Evolutionary conservation across 352 stramenopile genomes (phyloP), one percentile per base, ranked within the genome.

Genomic region (Plasmopara muralis): DNA sequence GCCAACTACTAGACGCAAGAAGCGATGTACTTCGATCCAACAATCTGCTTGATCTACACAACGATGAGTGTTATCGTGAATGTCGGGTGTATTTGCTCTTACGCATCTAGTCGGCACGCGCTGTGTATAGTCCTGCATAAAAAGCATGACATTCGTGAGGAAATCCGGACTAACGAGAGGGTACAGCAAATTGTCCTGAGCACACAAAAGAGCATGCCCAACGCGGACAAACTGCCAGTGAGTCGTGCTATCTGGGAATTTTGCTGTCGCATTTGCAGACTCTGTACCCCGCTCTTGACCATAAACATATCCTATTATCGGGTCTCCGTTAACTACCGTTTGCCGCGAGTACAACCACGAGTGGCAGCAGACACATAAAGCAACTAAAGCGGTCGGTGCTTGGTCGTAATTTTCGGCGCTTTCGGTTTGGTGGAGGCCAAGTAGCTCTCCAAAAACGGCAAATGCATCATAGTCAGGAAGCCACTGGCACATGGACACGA

Each of bases 11-110:
- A 89, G 47, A 0, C 79, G 60, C 44, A 89, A 56, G 44, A 84
- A 79, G 6, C 76, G 74, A 50, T 89, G 78, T 0, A 89, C 15
- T 44, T 89, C 78, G 45, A 89, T 73, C 74, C 74, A 87, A 9
- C 33, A 28, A 6, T 15, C 45, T 14, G 41, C 9, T 15, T 12
- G 18, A 20, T 6, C 20, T 18, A 16, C 47, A 29, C 12, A 10
- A 13, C 13, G 29, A 30, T 9, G 28, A 35, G 15, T 34, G 13
- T 43, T 13, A 30, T 55, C 39, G 31, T 40, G 28, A 47, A 58
- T 28, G 33, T 59, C 43, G 5, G 40, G 18, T 13, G 51, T 49
- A 45, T 62, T 51, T 30, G 35, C 48, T 10, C 28, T 54, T 29
- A 51, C 14, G 0, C 48, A 53, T 9, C 43, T 43, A 2, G 43